phyloP scores from a whole-genome alignment of 164 flowering plant species.

The Santalum album region DNA sequence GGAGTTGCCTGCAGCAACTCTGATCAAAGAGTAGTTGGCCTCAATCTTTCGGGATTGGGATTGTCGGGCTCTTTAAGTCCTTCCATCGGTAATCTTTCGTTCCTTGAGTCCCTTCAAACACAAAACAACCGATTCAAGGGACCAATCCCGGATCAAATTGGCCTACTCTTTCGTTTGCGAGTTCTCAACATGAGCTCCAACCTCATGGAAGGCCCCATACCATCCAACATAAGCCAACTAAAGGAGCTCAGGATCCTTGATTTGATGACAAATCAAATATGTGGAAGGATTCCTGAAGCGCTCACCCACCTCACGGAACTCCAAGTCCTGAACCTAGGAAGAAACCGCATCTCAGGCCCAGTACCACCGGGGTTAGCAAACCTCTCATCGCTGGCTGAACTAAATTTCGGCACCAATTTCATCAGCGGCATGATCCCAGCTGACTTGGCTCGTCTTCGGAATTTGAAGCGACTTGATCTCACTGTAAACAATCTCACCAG shows the following conservation, averaged over 20 bases:
- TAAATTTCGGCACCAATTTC: slow-evolving; percentile 22
- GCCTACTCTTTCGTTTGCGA: slow-evolving; percentile 21
- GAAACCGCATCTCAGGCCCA: slow-evolving; percentile 25
- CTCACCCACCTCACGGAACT: slow-evolving; percentile 22
- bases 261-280: slow-evolving; percentile 19
- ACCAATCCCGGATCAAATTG: slow-evolving; percentile 21
- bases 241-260: slow-evolving; percentile 19
- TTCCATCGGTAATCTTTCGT: slow-evolving; percentile 34
- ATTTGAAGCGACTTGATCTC: slow-evolving; percentile 22
- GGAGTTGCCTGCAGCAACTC: slow-evolving; percentile 28
- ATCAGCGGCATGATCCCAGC: slow-evolving; percentile 29
- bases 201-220: slow-evolving; percentile 24
- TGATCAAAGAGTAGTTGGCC: slow-evolving; percentile 16
- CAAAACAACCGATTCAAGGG: slow-evolving; percentile 30
- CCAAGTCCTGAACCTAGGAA: slow-evolving; percentile 20
- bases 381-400: slow-evolving; percentile 20
- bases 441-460: slow-evolving; percentile 21
- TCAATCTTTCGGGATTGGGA: slow-evolving; percentile 16
- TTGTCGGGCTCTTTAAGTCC: slow-evolving; percentile 30
- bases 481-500: slow-evolving; percentile 33
- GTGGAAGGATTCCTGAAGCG: slow-evolving; percentile 30
- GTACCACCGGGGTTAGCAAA: slow-evolving; percentile 36
- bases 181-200: slow-evolving; percentile 27
- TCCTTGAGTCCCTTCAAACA: slow-evolving; percentile 27
- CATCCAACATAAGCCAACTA: slow-evolving; percentile 18